Conservation (phyloP, 2,329 filamentous ascomycete genomes). For the Lachnellula subtilissima region DNA sequence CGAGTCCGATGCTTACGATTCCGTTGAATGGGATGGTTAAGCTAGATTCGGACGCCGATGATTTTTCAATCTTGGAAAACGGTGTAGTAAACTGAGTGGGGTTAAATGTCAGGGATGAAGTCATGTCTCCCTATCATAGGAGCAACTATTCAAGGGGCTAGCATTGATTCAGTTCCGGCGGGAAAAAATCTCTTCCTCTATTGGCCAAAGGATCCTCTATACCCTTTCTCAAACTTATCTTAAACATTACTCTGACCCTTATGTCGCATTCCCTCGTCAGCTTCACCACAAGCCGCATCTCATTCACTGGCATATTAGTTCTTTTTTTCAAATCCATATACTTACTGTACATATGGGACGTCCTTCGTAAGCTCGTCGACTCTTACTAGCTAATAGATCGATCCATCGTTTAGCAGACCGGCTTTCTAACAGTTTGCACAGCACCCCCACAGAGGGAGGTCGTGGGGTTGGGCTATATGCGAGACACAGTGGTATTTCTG, state of each 20-base stretch:
- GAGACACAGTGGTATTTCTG: too few relatives aligned
- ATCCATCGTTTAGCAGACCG: too few relatives aligned
- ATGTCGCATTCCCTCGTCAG: constrained; percentile 11
- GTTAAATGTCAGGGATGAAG: neutral
- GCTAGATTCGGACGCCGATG: constrained; percentile 5
- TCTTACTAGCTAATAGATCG: too few relatives aligned
- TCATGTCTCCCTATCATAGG: neutral
- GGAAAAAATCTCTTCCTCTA: neutral
- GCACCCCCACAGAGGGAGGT: neutral
- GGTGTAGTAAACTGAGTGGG: neutral
- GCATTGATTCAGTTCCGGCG: neutral
- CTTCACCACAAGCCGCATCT: constrained; percentile 9
- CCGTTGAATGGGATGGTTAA: constrained; percentile 12
- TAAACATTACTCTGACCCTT: constrained; percentile 9
- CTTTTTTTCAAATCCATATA: neutral
- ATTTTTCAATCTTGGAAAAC: neutral
- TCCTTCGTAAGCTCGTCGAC: too few relatives aligned
- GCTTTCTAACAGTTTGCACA: too few relatives aligned
- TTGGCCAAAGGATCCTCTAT: neutral
- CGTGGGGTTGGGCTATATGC: too few relatives aligned
- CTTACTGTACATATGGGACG: too few relatives aligned
- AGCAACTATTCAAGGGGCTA: neutral
- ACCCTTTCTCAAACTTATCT: constrained; percentile 4
- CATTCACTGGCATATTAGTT: constrained; percentile 15
- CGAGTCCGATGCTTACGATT: constrained; percentile 19